Evolutionary conservation across 495 filamentous ascomycete genomes (phyloP).

Genomic region (Platismatia glauca): DNA sequence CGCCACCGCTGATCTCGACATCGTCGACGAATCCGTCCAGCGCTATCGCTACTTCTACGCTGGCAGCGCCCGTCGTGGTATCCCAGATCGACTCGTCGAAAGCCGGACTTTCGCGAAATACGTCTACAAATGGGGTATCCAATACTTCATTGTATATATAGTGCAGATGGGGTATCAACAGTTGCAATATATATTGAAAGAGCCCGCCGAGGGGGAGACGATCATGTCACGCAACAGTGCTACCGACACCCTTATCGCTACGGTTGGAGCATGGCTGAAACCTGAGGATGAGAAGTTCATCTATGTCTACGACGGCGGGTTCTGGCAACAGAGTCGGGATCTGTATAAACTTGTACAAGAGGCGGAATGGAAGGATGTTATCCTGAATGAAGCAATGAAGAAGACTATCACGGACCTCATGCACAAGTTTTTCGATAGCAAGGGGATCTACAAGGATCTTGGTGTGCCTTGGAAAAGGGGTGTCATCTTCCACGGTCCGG

Average conservation of each 20-base stretch:
- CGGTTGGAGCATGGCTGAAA: slow-evolving; percentile 32
- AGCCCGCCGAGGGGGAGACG: slow-evolving; percentile 31
- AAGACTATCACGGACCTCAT: slow-evolving; percentile 31
- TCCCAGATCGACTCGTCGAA: slow-evolving; percentile 28
- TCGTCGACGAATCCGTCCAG: slow-evolving; percentile 30
- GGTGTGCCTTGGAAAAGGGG: slow-evolving; percentile 40
- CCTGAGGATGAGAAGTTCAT: slow-evolving; percentile 28
- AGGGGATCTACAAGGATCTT: slow-evolving; percentile 35
- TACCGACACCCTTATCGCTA: slow-evolving; percentile 31
- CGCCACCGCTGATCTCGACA: slow-evolving; percentile 35
- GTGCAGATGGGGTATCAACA: slow-evolving; percentile 20
- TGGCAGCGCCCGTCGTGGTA: slow-evolving; percentile 24
- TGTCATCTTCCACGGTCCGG: slow-evolving; percentile 42
- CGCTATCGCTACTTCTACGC: slow-evolving; percentile 31
- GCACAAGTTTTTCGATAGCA: slow-evolving; percentile 38
- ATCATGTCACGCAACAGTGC: slow-evolving; percentile 25
- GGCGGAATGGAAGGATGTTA: slow-evolving; percentile 37
- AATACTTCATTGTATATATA: slow-evolving; percentile 37
- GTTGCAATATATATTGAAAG: slow-evolving; percentile 37
- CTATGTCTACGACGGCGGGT: slow-evolving; percentile 34
- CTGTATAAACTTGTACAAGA: slow-evolving; percentile 31
- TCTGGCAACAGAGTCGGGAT: slow-evolving; percentile 13
- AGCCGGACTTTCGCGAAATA: slow-evolving; percentile 33
- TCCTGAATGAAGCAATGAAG: slow-evolving; percentile 38
- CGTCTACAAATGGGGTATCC: slow-evolving; percentile 31